Conservation (phyloP, 495 filamentous ascomycete species). For the Pseudomonodictys pantanalensis region DNA sequence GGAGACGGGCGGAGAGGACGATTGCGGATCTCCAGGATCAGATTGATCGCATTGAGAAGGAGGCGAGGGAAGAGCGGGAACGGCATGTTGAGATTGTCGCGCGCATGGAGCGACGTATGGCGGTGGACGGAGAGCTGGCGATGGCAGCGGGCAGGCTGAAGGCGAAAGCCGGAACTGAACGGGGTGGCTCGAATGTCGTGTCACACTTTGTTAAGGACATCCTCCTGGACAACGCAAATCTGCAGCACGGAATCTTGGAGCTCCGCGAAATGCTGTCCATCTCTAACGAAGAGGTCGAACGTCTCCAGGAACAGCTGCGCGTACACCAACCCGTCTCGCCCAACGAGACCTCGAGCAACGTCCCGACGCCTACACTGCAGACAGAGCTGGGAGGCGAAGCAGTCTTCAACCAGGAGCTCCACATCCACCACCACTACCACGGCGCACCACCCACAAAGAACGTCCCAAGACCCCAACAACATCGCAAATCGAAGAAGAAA, state of each 20-base stretch:
- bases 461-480: constrained; percentile 45
- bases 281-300: constrained; percentile 92
- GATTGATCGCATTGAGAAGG: constrained; percentile 82
- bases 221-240: constrained; percentile 87
- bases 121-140: constrained; percentile 68
- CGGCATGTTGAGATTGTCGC: constrained; percentile 76
- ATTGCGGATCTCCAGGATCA: constrained; percentile 76
- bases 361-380: constrained; percentile 51
- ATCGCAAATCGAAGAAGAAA: constrained; percentile 67
- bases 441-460: constrained; percentile 50
- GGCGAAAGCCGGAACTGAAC: constrained; percentile 51
- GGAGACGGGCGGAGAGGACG: constrained; percentile 75
- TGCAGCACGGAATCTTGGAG: constrained; percentile 86
- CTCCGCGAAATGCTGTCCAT: constrained; percentile 84
- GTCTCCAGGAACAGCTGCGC: constrained; percentile 76
- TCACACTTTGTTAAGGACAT: constrained; percentile 95
- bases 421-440: constrained; percentile 93
- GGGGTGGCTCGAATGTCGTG: constrained; percentile 63
- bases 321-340: constrained; percentile 66
- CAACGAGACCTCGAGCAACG: constrained; percentile 35
- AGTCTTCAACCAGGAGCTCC: constrained; percentile 66
- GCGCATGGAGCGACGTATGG: constrained; percentile 72
- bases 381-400: constrained; percentile 57
- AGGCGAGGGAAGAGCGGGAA: constrained; percentile 77
- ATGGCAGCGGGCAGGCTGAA: constrained; percentile 73